These are phyloP conservation scores for Eragrostis curvula DNA, from an alignment of 176 grass and related monocot genomes.

Conservation along the genomic window DNA sequence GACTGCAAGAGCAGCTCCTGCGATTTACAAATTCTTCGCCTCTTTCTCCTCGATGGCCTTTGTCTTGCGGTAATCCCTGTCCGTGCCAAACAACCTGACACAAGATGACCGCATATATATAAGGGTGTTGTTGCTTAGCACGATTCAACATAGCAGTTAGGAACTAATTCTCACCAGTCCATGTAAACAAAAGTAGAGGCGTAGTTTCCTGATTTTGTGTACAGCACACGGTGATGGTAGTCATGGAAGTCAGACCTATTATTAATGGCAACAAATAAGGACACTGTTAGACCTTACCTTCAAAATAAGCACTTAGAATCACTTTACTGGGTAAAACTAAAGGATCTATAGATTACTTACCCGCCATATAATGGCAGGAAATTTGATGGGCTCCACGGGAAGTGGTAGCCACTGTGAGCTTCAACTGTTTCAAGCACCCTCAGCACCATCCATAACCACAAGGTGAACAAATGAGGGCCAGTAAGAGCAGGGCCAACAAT, in stretches of 20 bases:
- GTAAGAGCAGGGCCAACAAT: conserved; percentile 84
- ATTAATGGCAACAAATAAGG: conserved; percentile 2
- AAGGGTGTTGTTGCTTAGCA: neutral
- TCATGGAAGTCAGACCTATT: conserved; percentile 82
- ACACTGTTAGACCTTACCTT: neutral
- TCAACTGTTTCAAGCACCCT: conserved; percentile 92
- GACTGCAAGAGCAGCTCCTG: conserved; percentile 1
- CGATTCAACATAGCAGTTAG: conserved; percentile 7
- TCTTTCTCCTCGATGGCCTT: conserved; percentile 64
- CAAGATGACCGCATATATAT: neutral
- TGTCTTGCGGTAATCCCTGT: conserved; percentile 74
- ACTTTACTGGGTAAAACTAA: neutral
- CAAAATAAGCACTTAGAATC: neutral
- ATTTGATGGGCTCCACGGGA: conserved; percentile 97
- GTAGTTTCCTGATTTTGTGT: conserved; percentile 77
- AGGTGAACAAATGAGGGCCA: conserved; percentile 86
- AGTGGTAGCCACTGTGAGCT: conserved; percentile 95
- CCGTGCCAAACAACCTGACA: conserved; percentile 82
- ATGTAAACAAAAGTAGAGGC: conserved; percentile 96
- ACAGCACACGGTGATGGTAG: conserved; percentile 87
- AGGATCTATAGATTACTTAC: conserved; percentile 50
- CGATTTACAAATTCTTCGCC: conserved; percentile 49
- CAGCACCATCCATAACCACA: conserved; percentile 92
- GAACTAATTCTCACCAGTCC: conserved; percentile 68
- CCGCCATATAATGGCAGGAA: conserved; percentile 94